Percentiles rank a stretch among this genome's conserved stretches.
These are phyloP conservation scores for Oemleria cerasiformis DNA, from an alignment of 306 rosid species.

Conservation along the genomic window DNA sequence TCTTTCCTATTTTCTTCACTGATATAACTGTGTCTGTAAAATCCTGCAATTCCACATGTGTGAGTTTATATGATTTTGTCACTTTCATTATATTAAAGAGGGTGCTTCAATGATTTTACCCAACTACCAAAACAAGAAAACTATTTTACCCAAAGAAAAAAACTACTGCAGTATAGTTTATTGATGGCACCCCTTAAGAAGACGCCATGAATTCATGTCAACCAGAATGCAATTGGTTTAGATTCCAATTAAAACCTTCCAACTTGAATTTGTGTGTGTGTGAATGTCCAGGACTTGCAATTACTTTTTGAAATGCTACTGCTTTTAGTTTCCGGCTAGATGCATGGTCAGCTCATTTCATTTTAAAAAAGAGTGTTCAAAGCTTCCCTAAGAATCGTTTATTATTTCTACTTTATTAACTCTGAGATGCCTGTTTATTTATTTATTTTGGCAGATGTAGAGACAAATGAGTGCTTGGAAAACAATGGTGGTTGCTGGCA, in stretches of 20 bases:
- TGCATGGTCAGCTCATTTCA: background rate
- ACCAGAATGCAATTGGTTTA: background rate
- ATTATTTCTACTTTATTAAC: slow-evolving; percentile 9
- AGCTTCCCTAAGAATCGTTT: background rate
- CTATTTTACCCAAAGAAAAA: background rate
- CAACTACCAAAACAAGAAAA: background rate
- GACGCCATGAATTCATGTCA: background rate
- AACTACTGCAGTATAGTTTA: background rate
- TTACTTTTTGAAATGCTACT: background rate
- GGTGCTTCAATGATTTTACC: background rate
- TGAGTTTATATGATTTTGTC: background rate
- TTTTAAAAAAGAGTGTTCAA: background rate
- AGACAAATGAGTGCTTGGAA: slow-evolving; percentile 89
- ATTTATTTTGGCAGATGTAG: slow-evolving; percentile 50
- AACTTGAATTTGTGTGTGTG: background rate
- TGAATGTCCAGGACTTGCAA: background rate
- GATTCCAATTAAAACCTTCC: background rate
- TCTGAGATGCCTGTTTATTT: slow-evolving; percentile 18
- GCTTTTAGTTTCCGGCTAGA: background rate
- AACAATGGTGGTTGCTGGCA: slow-evolving; percentile 97
- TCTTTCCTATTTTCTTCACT: slow-evolving; percentile 4
- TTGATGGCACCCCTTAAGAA: background rate
- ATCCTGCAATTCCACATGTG: background rate
- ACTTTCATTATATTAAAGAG: background rate
- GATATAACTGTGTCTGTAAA: background rate